phyloP scores from a whole-genome alignment of 108 stramenopile genomes.

The Cyclotella choctawhatcheeana region DNA sequence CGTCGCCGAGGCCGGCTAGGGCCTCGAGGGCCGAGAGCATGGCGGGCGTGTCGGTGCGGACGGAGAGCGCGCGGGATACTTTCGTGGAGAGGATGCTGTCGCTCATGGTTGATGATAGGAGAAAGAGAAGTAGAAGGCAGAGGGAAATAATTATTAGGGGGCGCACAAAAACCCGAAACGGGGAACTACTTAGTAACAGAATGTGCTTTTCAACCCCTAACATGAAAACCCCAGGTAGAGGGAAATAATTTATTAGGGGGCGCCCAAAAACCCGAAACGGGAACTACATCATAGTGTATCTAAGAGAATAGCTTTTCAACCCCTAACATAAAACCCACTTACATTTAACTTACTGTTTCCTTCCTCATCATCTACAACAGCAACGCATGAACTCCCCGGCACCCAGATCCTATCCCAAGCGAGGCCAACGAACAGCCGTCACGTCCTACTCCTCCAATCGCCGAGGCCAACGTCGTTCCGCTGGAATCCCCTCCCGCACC shows the following conservation, averaged over 20 bases:
- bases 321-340: too few species aligned
- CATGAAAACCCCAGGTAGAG: too few species aligned
- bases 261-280: too few species aligned
- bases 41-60: conserved; percentile 86
- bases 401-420: conserved; percentile 37
- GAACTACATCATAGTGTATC: too few species aligned
- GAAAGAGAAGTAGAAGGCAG: background rate
- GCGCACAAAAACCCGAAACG: too few species aligned
- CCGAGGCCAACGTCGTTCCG: conserved; percentile 20
- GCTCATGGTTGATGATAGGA: conserved; percentile 16
- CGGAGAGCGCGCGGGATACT: conserved; percentile 76
- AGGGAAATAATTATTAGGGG: too few species aligned
- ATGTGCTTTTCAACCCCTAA: too few species aligned
- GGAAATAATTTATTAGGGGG: too few species aligned
- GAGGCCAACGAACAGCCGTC: conserved; percentile 30
- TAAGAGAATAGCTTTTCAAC: too few species aligned
- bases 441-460: conserved; percentile 16
- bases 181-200: too few species aligned
- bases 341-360: too few species aligned
- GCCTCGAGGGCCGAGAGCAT: conserved; percentile 88
- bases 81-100: conserved; percentile 73
- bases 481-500: conserved; percentile 9
- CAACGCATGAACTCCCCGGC: conserved; percentile 43
- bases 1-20: conserved; percentile 59
- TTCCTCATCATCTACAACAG: too few species aligned